Conservation (phyloP, 140 eudicot genomes). For the Stevia rebaudiana region DNA sequence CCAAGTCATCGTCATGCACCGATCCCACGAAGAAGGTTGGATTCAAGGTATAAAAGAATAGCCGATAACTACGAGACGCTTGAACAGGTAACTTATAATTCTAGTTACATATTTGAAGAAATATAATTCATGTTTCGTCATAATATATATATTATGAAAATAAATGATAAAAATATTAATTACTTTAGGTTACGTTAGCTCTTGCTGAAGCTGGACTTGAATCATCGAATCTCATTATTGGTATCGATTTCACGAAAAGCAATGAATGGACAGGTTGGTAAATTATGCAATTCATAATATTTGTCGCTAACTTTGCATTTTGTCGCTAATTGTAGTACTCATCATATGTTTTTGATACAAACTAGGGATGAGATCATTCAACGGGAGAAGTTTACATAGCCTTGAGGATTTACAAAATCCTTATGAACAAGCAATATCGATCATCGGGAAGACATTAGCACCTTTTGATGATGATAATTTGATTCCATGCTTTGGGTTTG, state of each 20-base stretch:
- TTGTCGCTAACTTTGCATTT: background rate
- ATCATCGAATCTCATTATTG: slow-evolving; percentile 75
- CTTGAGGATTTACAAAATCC: slow-evolving; percentile 50
- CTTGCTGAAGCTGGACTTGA: slow-evolving; percentile 65
- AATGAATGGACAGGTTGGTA: slow-evolving; percentile 78
- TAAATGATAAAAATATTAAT: too few relatives aligned
- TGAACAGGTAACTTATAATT: slow-evolving; percentile 48
- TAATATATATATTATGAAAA: too few relatives aligned
- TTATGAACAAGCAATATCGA: slow-evolving; percentile 80
- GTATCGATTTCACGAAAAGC: slow-evolving; percentile 80
- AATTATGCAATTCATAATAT: background rate
- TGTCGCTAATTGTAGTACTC: too few relatives aligned
- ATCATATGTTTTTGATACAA: too few relatives aligned
- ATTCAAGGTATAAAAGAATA: slow-evolving; percentile 45
- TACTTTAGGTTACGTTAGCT: slow-evolving; percentile 63
- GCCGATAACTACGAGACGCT: slow-evolving; percentile 57
- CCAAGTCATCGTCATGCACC: slow-evolving; percentile 38
- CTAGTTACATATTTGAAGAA: background rate
- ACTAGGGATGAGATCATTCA: slow-evolving; percentile 51
- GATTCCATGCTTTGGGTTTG: slow-evolving; percentile 81
- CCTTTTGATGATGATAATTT: slow-evolving; percentile 71
- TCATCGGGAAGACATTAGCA: slow-evolving; percentile 61
- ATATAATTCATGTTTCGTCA: background rate
- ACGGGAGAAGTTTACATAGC: slow-evolving; percentile 52
- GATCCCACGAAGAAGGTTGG: slow-evolving; percentile 25